Evolutionary conservation across 2,329 filamentous ascomycete species (phyloP).

Genomic region (Phaeomoniella chlamydospora): DNA sequence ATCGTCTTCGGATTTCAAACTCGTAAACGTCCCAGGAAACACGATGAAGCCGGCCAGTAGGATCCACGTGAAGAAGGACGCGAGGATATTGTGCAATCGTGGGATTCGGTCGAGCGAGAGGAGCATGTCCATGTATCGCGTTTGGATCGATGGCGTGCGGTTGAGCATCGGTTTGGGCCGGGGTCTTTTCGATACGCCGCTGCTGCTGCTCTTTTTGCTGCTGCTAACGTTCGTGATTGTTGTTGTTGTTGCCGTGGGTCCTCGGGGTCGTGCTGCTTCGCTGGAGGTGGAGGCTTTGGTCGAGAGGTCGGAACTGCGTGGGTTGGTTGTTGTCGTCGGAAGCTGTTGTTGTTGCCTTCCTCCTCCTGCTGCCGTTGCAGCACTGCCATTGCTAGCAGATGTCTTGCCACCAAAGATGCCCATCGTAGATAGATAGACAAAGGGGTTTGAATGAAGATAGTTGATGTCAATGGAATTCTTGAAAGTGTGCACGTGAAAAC

Average conservation of each 20-base stretch:
- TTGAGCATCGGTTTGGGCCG: conserved; percentile 5
- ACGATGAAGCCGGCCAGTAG: conserved; percentile 39
- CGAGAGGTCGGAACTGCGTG: not conserved
- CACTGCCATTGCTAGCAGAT: too few species aligned
- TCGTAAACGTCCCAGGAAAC: conserved; percentile 37
- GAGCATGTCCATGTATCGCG: conserved; percentile 14
- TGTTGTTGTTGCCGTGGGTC: not conserved
- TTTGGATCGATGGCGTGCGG: conserved; percentile 9
- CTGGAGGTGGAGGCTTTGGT: not conserved
- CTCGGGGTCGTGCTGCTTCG: not conserved
- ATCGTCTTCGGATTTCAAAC: conserved; percentile 17
- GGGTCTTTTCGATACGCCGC: conserved; percentile 2
- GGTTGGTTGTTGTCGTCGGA: not conserved
- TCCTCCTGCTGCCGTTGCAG: too few species aligned
- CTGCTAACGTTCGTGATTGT: conserved; percentile 2
- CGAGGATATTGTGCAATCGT: conserved; percentile 27
- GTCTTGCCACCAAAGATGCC: too few species aligned
- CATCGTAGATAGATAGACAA: too few species aligned
- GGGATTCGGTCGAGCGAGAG: conserved; percentile 17
- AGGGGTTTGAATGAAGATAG: too few species aligned
- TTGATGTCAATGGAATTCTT: too few species aligned
- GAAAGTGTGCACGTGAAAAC: too few species aligned
- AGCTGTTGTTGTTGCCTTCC: too few species aligned
- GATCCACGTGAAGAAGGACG: conserved; percentile 31
- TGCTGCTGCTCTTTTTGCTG: not conserved